Evolutionary conservation across 108 stramenopile genomes (phyloP).

Genomic region (Nannochloropsis granulata): DNA sequence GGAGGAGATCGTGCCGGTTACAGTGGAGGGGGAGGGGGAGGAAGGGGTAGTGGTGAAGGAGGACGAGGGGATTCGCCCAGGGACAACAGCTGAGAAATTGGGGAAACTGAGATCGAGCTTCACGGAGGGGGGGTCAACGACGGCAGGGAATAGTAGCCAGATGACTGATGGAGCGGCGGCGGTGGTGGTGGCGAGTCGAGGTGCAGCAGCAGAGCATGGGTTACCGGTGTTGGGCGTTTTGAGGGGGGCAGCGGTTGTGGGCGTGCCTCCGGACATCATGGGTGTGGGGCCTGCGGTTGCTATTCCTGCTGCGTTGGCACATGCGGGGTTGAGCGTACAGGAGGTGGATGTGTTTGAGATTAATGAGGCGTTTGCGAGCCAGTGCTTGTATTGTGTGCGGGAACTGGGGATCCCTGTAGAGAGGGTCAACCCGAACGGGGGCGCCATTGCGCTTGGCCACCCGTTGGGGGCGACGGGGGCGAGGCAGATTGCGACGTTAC

Average conservation of each 20-base stretch:
- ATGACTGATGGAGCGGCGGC: constrained; percentile 92
- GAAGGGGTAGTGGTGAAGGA: constrained; percentile 31
- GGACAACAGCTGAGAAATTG: constrained; percentile 56
- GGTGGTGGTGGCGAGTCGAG: constrained; percentile 65
- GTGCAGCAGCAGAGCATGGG: constrained; percentile 47
- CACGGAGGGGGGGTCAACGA: constrained; percentile 60
- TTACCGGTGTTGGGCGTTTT: constrained; percentile 62
- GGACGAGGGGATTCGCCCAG: constrained; percentile 80
- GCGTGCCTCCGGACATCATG: constrained; percentile 79
- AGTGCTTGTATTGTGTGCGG: constrained; percentile 58
- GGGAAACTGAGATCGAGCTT: constrained; percentile 66
- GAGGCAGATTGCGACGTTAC: constrained; percentile 68
- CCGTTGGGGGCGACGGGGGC: constrained; percentile 86
- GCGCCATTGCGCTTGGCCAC: constrained; percentile 91
- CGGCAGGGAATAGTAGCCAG: constrained; percentile 64
- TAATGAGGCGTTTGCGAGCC: constrained; percentile 93
- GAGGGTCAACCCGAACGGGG: constrained; percentile 92
- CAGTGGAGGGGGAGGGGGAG: constrained; percentile 29
- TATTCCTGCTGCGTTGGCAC: constrained; percentile 60
- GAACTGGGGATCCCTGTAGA: constrained; percentile 40
- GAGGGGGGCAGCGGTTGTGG: constrained; percentile 57
- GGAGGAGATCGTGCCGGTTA: constrained; percentile 69
- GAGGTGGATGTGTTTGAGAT: constrained; percentile 89
- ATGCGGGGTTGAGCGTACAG: constrained; percentile 36
- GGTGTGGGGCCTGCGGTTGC: constrained; percentile 85